phyloP scores from a whole-genome alignment of 345 rosid species.

The Syzygium jambos region DNA sequence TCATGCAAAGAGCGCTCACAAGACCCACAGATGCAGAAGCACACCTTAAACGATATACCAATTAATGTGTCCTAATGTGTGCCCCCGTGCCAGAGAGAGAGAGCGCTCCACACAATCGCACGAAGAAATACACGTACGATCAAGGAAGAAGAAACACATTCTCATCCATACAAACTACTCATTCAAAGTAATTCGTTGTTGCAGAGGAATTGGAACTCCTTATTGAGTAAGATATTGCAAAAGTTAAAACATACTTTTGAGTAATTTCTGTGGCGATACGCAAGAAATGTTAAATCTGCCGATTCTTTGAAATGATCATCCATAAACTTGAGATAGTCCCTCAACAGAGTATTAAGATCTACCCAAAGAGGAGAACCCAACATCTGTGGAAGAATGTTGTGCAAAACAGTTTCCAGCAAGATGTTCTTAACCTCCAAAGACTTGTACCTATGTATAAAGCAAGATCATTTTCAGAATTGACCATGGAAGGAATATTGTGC shows the following conservation, averaged over 20 bases:
- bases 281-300: constrained; percentile 94
- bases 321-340: constrained; percentile 93
- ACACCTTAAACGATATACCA: background rate
- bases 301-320: constrained; percentile 97
- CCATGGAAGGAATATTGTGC: background rate
- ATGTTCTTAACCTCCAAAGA: constrained; percentile 96
- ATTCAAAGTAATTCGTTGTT: background rate
- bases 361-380: constrained; percentile 76
- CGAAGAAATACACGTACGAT: background rate
- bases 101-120: background rate
- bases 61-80: background rate
- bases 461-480: background rate
- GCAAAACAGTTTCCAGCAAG: constrained; percentile 84
- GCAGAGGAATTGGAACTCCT: background rate
- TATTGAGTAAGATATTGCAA: background rate
- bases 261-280: constrained; percentile 95
- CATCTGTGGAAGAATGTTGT: constrained; percentile 83
- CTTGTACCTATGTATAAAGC: constrained; percentile 54
- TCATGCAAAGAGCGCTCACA: background rate
- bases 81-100: background rate
- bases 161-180: background rate
- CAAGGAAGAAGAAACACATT: background rate
- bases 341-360: constrained; percentile 59
- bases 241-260: constrained; percentile 54
- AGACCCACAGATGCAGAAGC: background rate